These are phyloP conservation scores for Aspergillus pseudoviridinutans DNA, from an alignment of 2,329 filamentous ascomycete genomes.

Conservation along the genomic window DNA sequence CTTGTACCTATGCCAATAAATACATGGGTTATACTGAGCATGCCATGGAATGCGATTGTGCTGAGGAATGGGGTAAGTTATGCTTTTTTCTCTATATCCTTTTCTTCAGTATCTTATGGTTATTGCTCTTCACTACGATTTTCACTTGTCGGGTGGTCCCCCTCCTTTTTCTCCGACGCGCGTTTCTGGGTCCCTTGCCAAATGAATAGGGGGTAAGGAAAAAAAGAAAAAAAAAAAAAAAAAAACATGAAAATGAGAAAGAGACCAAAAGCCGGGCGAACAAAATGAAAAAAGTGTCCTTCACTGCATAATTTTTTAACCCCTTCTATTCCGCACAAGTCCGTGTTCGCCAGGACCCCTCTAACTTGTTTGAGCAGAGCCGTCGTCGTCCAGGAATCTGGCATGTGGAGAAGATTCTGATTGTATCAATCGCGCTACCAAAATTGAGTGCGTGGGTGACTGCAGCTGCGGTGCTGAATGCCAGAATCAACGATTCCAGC, in stretches of 20 bases:
- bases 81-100: conserved; percentile 20
- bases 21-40: conserved; percentile 87
- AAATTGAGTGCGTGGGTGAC: conserved; percentile 89
- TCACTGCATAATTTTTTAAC: neutral
- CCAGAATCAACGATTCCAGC: conserved; percentile 92
- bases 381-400: conserved; percentile 58
- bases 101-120: conserved; percentile 2
- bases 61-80: conserved; percentile 85
- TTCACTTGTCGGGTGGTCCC: neutral
- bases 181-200: neutral
- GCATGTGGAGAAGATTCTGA: conserved; percentile 95
- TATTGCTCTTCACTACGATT: neutral
- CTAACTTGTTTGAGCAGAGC: conserved; percentile 45
- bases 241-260: neutral
- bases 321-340: neutral
- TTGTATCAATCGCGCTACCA: conserved; percentile 97
- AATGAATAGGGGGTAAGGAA: neutral
- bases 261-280: neutral
- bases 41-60: conserved; percentile 92
- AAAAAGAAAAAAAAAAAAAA: neutral
- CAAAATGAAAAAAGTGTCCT: neutral
- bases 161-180: neutral
- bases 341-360: neutral
- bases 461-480: conserved; percentile 85
- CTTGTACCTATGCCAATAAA: conserved; percentile 89